phyloP scores from a whole-genome alignment of 495 filamentous ascomycete genomes.

The Xylaria nigripes region DNA sequence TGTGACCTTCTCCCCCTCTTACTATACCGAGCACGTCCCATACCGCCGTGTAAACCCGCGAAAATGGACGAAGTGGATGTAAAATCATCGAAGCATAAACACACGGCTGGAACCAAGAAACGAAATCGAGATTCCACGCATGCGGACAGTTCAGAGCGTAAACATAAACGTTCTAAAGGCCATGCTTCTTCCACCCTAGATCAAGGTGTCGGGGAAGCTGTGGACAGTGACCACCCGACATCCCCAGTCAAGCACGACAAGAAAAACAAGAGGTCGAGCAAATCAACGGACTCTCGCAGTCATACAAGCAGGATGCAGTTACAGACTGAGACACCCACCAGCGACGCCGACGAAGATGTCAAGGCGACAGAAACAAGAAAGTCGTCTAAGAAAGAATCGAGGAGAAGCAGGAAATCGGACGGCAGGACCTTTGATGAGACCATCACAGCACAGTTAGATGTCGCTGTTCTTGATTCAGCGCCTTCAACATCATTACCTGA shows the following conservation, averaged over 20 bases:
- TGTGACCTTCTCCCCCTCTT: not conserved
- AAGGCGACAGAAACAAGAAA: constrained; percentile 13
- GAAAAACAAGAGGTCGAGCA: constrained; percentile 10
- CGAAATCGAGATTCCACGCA: constrained; percentile 32
- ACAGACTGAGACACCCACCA: not conserved
- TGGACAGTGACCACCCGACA: not conserved
- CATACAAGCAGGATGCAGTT: not conserved
- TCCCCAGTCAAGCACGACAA: constrained; percentile 5
- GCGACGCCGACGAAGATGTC: constrained; percentile 1
- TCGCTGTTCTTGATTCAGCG: constrained; percentile 1
- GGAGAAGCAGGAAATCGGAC: constrained; percentile 8
- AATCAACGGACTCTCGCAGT: not conserved
- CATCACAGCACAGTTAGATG: constrained; percentile 21
- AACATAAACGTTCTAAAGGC: constrained; percentile 35
- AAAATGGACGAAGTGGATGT: not conserved
- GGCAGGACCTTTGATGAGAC: not conserved
- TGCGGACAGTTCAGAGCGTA: constrained; percentile 28
- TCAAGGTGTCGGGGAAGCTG: not conserved
- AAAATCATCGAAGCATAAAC: constrained; percentile 12
- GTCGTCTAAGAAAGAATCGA: constrained; percentile 3
- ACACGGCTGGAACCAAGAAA: constrained; percentile 25
- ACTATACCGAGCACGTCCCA: not conserved
- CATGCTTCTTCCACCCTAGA: not conserved
- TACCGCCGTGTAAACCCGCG: not conserved
- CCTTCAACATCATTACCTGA: constrained; percentile 7